Conservation (phyloP, 305 asterid genomes). For the Ilex paraguariensis region DNA sequence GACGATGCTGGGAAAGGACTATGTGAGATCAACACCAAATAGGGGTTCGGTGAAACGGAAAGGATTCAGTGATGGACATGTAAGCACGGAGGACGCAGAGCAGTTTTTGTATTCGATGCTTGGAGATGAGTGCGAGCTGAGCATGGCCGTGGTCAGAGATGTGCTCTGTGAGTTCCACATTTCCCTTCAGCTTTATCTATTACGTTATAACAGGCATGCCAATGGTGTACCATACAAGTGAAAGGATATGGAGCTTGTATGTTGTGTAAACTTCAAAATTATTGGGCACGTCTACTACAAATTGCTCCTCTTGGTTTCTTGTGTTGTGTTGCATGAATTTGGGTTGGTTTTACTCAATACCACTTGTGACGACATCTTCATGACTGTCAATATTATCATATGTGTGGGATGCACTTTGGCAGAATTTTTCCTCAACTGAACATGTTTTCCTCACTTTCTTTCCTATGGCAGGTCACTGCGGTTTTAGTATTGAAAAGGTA, state of each 20-base stretch:
- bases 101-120: conserved; percentile 80
- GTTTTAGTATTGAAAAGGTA: conserved; percentile 76
- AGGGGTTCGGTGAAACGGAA: conserved; percentile 40
- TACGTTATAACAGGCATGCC: background rate
- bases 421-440: too few relatives aligned
- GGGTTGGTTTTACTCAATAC: background rate
- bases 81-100: conserved; percentile 61
- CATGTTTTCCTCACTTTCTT: conserved; percentile 4
- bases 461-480: conserved; percentile 82
- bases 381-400: background rate
- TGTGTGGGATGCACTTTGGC: background rate
- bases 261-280: background rate
- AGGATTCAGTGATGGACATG: conserved; percentile 29
- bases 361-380: background rate
- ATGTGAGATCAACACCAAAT: conserved; percentile 64
- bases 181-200: conserved; percentile 9
- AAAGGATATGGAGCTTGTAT: background rate
- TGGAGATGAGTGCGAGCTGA: conserved; percentile 64
- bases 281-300: background rate
- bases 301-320: too few relatives aligned
- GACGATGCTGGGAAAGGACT: conserved; percentile 69
- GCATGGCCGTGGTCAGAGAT: conserved; percentile 66
- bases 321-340: too few relatives aligned
- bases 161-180: conserved; percentile 64
- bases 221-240: background rate